phyloP scores from a whole-genome alignment of 192 early-diverging fungal genomes.

The Backusella westeae region DNA sequence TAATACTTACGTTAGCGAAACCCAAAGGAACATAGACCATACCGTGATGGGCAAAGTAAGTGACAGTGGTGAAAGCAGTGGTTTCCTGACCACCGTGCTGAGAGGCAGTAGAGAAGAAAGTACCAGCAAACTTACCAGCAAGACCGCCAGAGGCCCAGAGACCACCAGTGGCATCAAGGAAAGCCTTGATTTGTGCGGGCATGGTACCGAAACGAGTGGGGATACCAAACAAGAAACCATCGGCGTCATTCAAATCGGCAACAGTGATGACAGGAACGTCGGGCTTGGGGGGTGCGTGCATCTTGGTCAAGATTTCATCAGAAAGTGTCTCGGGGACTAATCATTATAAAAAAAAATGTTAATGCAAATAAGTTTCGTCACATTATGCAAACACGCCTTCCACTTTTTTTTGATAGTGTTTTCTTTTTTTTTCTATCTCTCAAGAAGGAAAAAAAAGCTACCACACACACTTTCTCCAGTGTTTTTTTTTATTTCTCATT shows the following conservation, averaged over 20 bases:
- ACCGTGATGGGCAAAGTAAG: conserved; percentile 73
- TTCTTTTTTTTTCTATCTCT: background rate
- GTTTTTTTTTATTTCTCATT: no score
- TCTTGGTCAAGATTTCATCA: conserved; percentile 49
- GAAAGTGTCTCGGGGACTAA: conserved; percentile 53
- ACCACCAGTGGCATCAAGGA: conserved; percentile 28
- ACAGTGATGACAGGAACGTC: conserved; percentile 47
- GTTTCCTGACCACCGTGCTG: conserved; percentile 83
- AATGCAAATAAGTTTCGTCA: background rate
- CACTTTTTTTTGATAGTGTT: background rate
- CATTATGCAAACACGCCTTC: background rate
- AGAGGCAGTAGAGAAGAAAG: conserved; percentile 71
- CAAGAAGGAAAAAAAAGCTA: no score
- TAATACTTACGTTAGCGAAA: conserved; percentile 30
- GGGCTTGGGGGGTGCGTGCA: conserved; percentile 48
- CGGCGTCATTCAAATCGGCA: conserved; percentile 43
- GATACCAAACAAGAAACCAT: conserved; percentile 60
- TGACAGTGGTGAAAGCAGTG: conserved; percentile 61
- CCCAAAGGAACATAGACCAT: conserved; percentile 76
- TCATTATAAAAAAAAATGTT: background rate
- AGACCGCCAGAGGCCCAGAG: conserved; percentile 53
- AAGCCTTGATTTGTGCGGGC: conserved; percentile 75
- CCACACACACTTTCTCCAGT: no score
- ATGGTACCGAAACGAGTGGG: conserved; percentile 66
- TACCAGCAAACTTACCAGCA: conserved; percentile 67